Evolutionary conservation across 805 yeast species (phyloP), one percentile per base, ranked within the genome.

Genomic region (Hemisphaericaspora nanyangensis): DNA sequence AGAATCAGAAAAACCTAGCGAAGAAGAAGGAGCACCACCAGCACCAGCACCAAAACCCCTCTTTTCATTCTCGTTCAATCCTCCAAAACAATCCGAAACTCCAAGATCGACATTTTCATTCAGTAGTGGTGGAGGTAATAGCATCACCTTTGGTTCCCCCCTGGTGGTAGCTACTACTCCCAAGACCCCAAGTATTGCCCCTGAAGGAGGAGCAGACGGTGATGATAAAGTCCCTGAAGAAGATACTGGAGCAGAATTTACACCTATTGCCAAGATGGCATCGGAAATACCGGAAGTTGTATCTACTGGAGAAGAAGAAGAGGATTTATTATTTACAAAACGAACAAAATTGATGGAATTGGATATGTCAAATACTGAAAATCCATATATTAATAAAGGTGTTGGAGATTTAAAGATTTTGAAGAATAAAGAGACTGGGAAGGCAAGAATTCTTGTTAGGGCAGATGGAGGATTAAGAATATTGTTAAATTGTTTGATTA

Each of bases 401-500:
- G 68, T 89, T 3, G 98, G 98, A 3, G 90, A 82, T 36, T 68
- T 89, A 49, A 85, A 87, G 52, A 68, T 91, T 10, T 66, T 91
- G 39, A 78, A 74, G 42, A 72, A 82, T 51, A 73, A 73, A 37
- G 71, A 66, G 2, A 80, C 83, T 7, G 64, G 68, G 17, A 86
- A 86, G 54, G 56, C 80, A 3, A 78, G 98, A 57, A 63, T 86
- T 11, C 64, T 91, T 27, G 74, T 91, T 16, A 79, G 98, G 52
- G 86, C 96, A 0, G 98, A 90, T 40, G 96, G 96, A 20, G 80
- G 88, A 29, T 82, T 84, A 29, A 76, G 95, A 50, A 80, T 89
- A 12, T 60, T 91, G 33, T 62, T 91, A 43, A 91, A 91, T 56
- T 68, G 80, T 11, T 61, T 70, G n/a, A 60, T 89, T 8, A 66